Base-by-base conservation (phyloP, 2,329 filamentous ascomycete species). In the Hypoxylon sp. region DNA sequence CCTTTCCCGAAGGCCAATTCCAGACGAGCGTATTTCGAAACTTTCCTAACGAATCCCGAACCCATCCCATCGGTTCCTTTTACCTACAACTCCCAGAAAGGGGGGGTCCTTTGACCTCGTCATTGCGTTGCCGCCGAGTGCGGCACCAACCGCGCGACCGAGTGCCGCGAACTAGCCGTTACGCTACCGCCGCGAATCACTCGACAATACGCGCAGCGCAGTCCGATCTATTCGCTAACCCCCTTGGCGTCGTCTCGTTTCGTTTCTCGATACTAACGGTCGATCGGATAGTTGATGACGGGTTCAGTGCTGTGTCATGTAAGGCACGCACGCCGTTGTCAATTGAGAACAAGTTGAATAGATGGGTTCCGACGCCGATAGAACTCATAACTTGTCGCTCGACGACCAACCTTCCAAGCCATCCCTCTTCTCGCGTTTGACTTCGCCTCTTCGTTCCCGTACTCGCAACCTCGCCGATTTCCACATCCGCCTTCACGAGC, bases 401-500 rank as follows among this genome's bases (percentile, higher is more conserved):
- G 70, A 73, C 66, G 71, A 73, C 62, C 64, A 68, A 61, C 69
- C 72, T 51, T 65, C 73, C 35, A 71, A 70, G 49, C 69, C 71
- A 44, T 77, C 75, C 35, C 73, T 84, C 57, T 72, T 83, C 61
- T 81, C 80, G 58, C 78, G 80, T 45, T 70, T 83, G 56, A 72
- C 73, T 47, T 71, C 80, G 35, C 78, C 79, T 37, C 73, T 81
- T 50, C 76, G 79, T 34, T 76, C 75, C 52, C 76, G 78, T 49
- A 76, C 73, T 16, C 86, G 89, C 63, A 84, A 88, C 69, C 78
- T 91, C 61, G 78, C 84, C 73, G 89, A 93, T 67, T 94, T 91
- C 73, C 84, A 90, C 71, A 84, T 94, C 69, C 82, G 84, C 59
- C 83, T 88, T 38, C 81, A 89, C 67, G 88, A 93, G 67, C 89